These are phyloP conservation scores for Phascolomyces articulosus DNA, from an alignment of 371 early-diverging fungal genomes.

Conservation along the genomic window DNA sequence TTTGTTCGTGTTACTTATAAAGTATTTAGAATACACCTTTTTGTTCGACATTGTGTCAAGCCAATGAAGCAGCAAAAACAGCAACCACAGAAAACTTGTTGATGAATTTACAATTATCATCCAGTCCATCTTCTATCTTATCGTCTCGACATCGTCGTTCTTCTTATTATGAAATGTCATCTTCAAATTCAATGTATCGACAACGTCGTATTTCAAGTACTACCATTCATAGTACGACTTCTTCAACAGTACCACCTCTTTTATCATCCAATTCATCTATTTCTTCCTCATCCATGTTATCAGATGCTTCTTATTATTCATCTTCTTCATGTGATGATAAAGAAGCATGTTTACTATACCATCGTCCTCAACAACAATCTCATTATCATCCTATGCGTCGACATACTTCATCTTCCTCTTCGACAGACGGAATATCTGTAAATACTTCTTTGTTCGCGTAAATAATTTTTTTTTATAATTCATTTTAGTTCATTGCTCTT, in stretches of 20 bases:
- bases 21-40: constrained; percentile 6
- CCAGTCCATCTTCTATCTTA: not conserved
- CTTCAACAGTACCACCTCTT: not conserved
- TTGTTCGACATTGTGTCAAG: constrained; percentile 12
- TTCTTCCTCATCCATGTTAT: not conserved
- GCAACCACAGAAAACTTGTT: not conserved
- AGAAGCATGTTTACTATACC: not conserved
- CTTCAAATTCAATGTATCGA: no score
- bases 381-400: not conserved
- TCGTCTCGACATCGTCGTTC: not conserved
- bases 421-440: not conserved
- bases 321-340: constrained; percentile 1
- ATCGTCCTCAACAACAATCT: not conserved
- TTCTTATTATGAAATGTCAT: not conserved
- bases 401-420: not conserved
- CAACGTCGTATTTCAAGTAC: not conserved
- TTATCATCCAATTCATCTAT: constrained; percentile 1
- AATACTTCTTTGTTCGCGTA: constrained; percentile 1
- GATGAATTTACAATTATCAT: not conserved
- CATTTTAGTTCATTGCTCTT: not conserved
- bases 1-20: not conserved
- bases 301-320: not conserved
- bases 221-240: not conserved
- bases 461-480: not conserved
- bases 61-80: constrained; percentile 13